phyloP scores from a whole-genome alignment of 139 green algal genomes.

The Haematococcus lacustris region DNA sequence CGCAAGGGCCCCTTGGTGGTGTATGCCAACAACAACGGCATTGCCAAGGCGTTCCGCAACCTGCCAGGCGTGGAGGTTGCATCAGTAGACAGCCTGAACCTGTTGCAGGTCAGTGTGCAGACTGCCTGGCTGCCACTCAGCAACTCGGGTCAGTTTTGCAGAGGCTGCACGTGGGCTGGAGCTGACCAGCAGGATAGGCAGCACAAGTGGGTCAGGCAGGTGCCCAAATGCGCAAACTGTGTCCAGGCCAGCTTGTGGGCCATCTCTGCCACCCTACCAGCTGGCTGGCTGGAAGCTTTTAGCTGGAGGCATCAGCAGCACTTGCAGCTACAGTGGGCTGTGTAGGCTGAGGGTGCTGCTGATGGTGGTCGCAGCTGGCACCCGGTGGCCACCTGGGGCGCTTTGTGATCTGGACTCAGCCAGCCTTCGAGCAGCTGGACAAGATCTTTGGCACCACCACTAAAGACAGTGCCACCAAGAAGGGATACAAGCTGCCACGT shows the following conservation, averaged over 20 bases:
- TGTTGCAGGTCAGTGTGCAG: conserved; percentile 78
- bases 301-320: too few relatives aligned
- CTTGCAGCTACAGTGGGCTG: too few relatives aligned
- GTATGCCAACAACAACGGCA: conserved; percentile 76
- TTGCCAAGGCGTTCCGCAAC: conserved; percentile 91
- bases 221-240: too few relatives aligned
- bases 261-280: too few relatives aligned
- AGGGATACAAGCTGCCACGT: conserved; percentile 89
- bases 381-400: conserved; percentile 95
- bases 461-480: conserved; percentile 75
- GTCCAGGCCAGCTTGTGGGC: too few relatives aligned
- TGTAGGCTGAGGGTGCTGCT: too few relatives aligned
- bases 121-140: too few relatives aligned
- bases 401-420: conserved; percentile 98
- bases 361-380: conserved; percentile 69
- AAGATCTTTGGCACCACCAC: conserved; percentile 57
- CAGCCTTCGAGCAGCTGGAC: conserved; percentile 91
- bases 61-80: conserved; percentile 89
- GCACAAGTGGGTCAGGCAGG: too few relatives aligned
- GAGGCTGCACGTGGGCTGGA: too few relatives aligned
- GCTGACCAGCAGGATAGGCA: too few relatives aligned
- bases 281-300: too few relatives aligned
- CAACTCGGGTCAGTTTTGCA: too few relatives aligned
- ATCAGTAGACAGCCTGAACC: conserved; percentile 85
- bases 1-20: conserved; percentile 94